Evolutionary conservation across 177 flowering plant genomes (phyloP), one percentile per base, ranked within the genome.

Genomic region (Vitis hybrid): DNA sequence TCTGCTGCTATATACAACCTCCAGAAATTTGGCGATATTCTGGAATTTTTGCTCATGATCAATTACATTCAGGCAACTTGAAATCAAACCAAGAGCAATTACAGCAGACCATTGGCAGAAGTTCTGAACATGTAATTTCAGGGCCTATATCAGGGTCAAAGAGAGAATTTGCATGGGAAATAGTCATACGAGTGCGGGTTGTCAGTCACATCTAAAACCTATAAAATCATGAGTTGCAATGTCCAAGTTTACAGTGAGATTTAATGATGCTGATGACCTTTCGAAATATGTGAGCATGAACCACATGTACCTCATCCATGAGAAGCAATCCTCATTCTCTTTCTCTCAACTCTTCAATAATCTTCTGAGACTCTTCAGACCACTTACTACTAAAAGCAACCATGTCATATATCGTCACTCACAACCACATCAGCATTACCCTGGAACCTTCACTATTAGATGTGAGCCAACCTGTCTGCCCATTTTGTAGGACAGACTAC

Each of bases 231-330:
- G 29, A 26, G 29, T 26, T 26, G 29, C 29, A 26, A 26, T 26
- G 89, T 71, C 98, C 96, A 70, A 91, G 93, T 72, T 91, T 93
- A 84, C 97, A 93, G 76, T 91, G 97, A 58, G 98, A 93, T 74
- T 91, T 93, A 22, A 97, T 93, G 48, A 93, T 73, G 74, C 94
- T 90, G 65, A 93, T 92, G 70, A 92, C 96, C 78, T 88, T 93
- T 26, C 96, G 80, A 72, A 94, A 94, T 97, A 94, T 94, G 76
- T 92, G 94, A n/a, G 98, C 97, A 72, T 97, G 98, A 79, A 94
- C 98, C 64, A 93, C 98, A 73, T 93, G 98, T 75, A 92, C 98
- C 95, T 96, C 98, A 74, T 96, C 99, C 99, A 96, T 90, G 70
- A 93, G 97, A 78, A 96, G 98, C 81, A 96, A 80, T 22, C 99